These are phyloP conservation scores for Lodderomyces elongisporus DNA, from an alignment of 1,139 yeast species.

Conservation along the genomic window DNA sequence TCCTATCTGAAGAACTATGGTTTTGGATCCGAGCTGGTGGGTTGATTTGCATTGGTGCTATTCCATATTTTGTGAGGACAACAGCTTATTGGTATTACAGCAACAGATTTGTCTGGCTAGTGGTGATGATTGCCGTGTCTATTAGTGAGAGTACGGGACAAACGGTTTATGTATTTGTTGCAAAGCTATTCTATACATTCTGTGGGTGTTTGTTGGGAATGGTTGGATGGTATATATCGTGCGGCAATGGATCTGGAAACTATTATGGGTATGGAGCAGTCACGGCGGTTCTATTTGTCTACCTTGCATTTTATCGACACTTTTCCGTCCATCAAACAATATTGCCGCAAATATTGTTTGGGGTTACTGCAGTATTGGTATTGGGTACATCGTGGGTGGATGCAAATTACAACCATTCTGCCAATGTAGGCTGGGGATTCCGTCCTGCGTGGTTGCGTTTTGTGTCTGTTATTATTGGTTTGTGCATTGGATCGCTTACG, in stretches of 20 bases:
- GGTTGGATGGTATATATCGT: slow-evolving; percentile 35
- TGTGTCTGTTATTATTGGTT: slow-evolving; percentile 27
- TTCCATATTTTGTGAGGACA: slow-evolving; percentile 26
- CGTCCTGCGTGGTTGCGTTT: slow-evolving; percentile 27
- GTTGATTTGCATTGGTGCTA: slow-evolving; percentile 21
- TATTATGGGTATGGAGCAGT: slow-evolving; percentile 31
- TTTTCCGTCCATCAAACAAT: slow-evolving; percentile 27
- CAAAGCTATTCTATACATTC: slow-evolving; percentile 26
- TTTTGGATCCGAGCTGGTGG: slow-evolving; percentile 29
- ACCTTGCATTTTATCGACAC: slow-evolving; percentile 27
- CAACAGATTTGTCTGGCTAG: slow-evolving; percentile 30
- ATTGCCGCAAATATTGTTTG: slow-evolving; percentile 27
- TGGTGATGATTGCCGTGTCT: slow-evolving; percentile 30
- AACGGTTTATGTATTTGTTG: slow-evolving; percentile 25
- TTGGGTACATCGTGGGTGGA: slow-evolving; percentile 36
- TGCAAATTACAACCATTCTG: slow-evolving; percentile 15
- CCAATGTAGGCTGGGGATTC: slow-evolving; percentile 27
- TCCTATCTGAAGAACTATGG: slow-evolving; percentile 24
- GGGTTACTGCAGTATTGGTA: slow-evolving; percentile 29
- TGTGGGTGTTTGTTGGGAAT: slow-evolving; percentile 30
- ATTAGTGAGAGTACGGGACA: slow-evolving; percentile 32
- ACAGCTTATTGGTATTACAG: slow-evolving; percentile 30
- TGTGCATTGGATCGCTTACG: slow-evolving; percentile 28
- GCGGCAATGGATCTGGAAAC: slow-evolving; percentile 29
- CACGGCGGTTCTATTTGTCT: slow-evolving; percentile 23